Evolutionary conservation across 495 filamentous ascomycete genomes (phyloP), one percentile per base, ranked within the genome.

Genomic region (Clohesyomyces aquaticus): DNA sequence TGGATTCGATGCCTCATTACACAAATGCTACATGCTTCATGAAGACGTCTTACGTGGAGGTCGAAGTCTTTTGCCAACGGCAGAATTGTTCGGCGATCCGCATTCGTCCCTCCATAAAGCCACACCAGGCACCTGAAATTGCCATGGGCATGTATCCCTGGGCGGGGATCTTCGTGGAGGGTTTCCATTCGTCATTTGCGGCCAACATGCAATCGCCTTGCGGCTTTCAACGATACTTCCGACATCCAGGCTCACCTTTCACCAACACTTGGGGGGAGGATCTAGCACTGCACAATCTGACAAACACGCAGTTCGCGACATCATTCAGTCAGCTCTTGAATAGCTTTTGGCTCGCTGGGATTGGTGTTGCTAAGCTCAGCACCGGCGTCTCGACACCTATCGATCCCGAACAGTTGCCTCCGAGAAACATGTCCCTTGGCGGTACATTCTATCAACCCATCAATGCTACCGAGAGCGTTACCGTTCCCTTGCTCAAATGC

Each of bases 1-100:
- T 25, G 19, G 26, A 4, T 42, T 42, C 16, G 22, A 26, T 10
- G 54, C 41, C 16, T 53, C 11, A 25, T 12, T 35, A 11, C 4
- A 47, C 55, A 16, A 59, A 57, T 14, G 66, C 66, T 1, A 35
- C 55, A 32, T 68, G 66, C 35, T 49, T 48, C 3, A 64, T 68
- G 49, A 32, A 49, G 16, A 68, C 66, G 0, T 47, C 60, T 3
- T 60, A 68, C 29, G 66, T 68, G 8, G 61, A 68, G 28, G 54
- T 68, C 10, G 43, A 49, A 19, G 55, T 35, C 38, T 4, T 14
- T 14, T 68, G 61, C 49, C 12, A 32, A n/a, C 54, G 52, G 1
- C 46, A 56, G 42, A 50, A 56, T 28, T 68, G 66, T 18, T 14
- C 51, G 3, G 51, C 50, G 2, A 32, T 12, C 16, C 32, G 46